phyloP scores from a whole-genome alignment of 2,329 filamentous ascomycete species.

The Berkeleyomyces rouxiae region DNA sequence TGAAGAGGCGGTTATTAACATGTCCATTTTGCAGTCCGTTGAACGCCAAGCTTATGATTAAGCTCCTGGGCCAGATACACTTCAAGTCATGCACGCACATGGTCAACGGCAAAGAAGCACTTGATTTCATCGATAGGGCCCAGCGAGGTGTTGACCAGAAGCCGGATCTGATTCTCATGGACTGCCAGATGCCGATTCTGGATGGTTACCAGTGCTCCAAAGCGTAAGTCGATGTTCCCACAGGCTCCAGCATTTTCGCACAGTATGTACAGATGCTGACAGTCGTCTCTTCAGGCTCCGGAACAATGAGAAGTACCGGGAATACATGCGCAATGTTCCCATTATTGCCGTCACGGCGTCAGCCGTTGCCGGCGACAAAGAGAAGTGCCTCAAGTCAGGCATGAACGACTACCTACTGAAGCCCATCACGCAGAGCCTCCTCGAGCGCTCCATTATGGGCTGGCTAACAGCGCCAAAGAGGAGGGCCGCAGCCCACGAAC shows the following conservation, averaged over 20 bases:
- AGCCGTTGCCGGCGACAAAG: constrained; percentile 58
- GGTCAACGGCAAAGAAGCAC: constrained; percentile 64
- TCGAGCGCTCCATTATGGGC: constrained; percentile 8
- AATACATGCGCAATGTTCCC: constrained; percentile 43
- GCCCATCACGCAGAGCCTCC: constrained; percentile 33
- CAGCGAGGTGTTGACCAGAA: constrained; percentile 33
- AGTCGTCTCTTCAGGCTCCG: constrained; percentile 42
- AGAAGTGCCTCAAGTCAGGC: constrained; percentile 55
- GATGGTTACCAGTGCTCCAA: constrained; percentile 68
- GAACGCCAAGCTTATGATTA: constrained; percentile 16
- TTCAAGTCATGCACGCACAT: constrained; percentile 7
- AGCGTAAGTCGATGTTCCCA: constrained; percentile 21
- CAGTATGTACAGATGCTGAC: constrained; percentile 35
- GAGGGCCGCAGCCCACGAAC: not conserved
- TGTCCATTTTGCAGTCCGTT: not conserved
- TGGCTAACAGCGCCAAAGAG: not conserved
- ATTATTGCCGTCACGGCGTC: constrained; percentile 73
- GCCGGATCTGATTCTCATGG: constrained; percentile 65
- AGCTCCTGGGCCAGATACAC: constrained; percentile 15
- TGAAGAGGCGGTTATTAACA: not conserved
- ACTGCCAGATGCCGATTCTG: constrained; percentile 59
- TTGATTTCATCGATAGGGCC: constrained; percentile 51
- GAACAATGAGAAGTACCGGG: constrained; percentile 5
- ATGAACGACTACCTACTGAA: constrained; percentile 68
- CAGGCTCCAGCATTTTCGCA: not conserved